Evolutionary conservation across 768 basidiomycete genomes (phyloP), one percentile per base, ranked within the genome.

Genomic region (Amanita phalloides): DNA sequence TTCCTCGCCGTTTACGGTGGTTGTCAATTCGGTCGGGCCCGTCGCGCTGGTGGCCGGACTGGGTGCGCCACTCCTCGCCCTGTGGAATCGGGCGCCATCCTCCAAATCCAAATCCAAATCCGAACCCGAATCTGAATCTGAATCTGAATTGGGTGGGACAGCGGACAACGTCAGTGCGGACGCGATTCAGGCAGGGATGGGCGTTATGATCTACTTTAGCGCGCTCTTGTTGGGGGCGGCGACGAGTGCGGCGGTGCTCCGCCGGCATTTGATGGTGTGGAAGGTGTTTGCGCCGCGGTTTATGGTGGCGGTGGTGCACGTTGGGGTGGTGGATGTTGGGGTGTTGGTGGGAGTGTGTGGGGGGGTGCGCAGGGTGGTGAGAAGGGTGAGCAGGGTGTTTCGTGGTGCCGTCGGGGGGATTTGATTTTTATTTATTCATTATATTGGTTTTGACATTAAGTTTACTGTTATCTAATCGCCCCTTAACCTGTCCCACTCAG

Each of bases 221-320:
- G 59, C 69, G 5, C 60, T 93, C 20, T 65, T n/a, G n/a, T n/a
- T n/a, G n/a, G n/a, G n/a, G n/a, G n/a, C 90, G 11, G 84, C 90
- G 2, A 64, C 79, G 6, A 81, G 81, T 51, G 82, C 90, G 0
- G 86, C 90, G 6, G 77, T 82, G 58, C 66, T 94, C 48, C 67
- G 92, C 56, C 64, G 92, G 43, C 93, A 97, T 63, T 65, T 96
- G 56, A 96, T 96, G 93, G 93, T 97, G 20, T 99, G 96, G 96
- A 97, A 98, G 68, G 84, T 98, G 3, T 99, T 97, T 60, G 95
- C 94, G 35, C 96, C 96, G 55, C 70, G 95, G 55, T 96, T 94
- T 63, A 94, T 97, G 84, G 62, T 78, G 13, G 87, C 77, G 0
- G 90, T 78, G 0, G 60, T 80, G 3, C 75, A 76, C 26, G 63